Conservation (phyloP, 2,329 filamentous ascomycete species). For the Hyphodiscus sp. region DNA sequence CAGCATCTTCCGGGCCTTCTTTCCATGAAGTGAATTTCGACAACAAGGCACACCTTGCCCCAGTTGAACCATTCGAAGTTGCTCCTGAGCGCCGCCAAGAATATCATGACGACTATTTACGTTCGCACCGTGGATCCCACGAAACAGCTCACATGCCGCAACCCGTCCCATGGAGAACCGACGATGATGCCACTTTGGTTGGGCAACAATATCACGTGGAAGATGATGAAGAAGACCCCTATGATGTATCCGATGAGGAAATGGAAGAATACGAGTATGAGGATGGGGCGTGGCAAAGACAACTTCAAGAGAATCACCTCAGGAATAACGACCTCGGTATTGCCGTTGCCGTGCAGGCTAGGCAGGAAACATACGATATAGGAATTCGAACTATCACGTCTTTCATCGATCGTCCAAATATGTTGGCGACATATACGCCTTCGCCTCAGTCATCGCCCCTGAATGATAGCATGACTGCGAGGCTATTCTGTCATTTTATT, state of each 20-base stretch:
- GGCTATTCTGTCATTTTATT: slow-evolving; percentile 87
- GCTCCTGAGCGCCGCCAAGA: neutral
- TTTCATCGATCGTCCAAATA: slow-evolving; percentile 36
- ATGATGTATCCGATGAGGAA: slow-evolving; percentile 38
- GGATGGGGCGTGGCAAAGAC: neutral
- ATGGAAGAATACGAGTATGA: neutral
- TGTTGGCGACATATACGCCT: slow-evolving; percentile 60
- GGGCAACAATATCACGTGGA: slow-evolving; percentile 1
- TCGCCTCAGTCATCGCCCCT: slow-evolving; percentile 64
- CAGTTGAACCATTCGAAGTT: neutral
- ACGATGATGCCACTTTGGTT: neutral
- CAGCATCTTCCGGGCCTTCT: neutral
- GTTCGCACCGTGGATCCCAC: neutral
- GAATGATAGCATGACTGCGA: slow-evolving; percentile 70
- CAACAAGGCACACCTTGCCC: neutral
- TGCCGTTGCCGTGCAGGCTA: slow-evolving; percentile 25
- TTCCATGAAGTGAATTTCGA: neutral
- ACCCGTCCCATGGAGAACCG: neutral
- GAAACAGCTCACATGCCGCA: neutral
- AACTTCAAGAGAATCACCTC: slow-evolving; percentile 30
- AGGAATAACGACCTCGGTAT: slow-evolving; percentile 25
- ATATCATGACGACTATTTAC: neutral
- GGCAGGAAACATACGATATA: slow-evolving; percentile 26
- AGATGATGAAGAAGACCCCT: slow-evolving; percentile 33
- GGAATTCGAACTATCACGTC: slow-evolving; percentile 40